Conservation (phyloP, 305 asterid genomes). For the Fraxinus sp. region DNA sequence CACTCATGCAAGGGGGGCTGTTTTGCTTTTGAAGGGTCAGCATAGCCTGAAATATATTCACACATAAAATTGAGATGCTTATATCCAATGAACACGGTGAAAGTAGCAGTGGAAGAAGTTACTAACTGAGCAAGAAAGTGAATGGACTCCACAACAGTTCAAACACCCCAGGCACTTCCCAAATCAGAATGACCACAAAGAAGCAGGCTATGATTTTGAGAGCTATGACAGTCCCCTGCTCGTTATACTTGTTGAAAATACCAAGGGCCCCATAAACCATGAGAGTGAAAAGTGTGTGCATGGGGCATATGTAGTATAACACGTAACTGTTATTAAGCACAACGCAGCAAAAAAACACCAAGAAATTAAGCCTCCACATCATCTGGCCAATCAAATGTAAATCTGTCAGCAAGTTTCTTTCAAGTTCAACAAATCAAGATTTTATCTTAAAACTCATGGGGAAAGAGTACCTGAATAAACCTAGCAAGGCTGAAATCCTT, state of each 20-base stretch:
- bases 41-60: constrained; percentile 52
- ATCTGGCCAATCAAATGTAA: constrained; percentile 45
- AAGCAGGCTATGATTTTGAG: constrained; percentile 64
- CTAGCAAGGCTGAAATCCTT: constrained; percentile 65
- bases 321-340: constrained; percentile 65
- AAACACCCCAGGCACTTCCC: constrained; percentile 90
- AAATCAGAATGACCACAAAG: constrained; percentile 72
- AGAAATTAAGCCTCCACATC: constrained; percentile 96
- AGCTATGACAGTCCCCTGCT: constrained; percentile 66
- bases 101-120: constrained; percentile 14
- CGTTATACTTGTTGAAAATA: constrained; percentile 72
- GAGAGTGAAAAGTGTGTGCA: constrained; percentile 90
- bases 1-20: constrained; percentile 62
- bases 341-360: constrained; percentile 79
- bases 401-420: constrained; percentile 23
- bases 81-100: constrained; percentile 4
- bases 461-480: constrained; percentile 63
- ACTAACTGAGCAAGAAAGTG: constrained; percentile 73
- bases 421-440: neutral
- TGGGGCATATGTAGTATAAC: constrained; percentile 88
- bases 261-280: constrained; percentile 92
- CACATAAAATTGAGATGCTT: constrained; percentile 12
- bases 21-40: constrained; percentile 54
- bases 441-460: neutral
- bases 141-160: constrained; percentile 81